Evolutionary conservation across 2,329 filamentous ascomycete species (phyloP), one percentile per base, ranked within the genome.

Genomic region (Aspergillus sp.): DNA sequence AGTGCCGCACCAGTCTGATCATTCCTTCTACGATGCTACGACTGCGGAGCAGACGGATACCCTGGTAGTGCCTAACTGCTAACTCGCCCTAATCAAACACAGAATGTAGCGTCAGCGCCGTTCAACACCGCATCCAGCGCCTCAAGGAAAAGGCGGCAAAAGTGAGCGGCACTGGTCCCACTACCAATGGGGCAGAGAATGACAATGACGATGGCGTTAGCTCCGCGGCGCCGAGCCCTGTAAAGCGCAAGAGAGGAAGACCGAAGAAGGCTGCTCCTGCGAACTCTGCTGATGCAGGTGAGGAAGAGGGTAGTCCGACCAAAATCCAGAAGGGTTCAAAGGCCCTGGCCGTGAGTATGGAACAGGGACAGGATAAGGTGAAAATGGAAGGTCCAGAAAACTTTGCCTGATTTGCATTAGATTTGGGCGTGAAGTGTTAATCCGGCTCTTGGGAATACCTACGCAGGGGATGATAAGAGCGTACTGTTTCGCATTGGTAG

Each of bases 91-190:
- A 18, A 15, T 22, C 15, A 36, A 60, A 8, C n/a, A 15, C 24
- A 71, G 69, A 59, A 0, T 68, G 66, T 43, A 69, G 63, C 11
- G 26, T 55, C 17, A 62, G 57, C 9, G 66, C 68, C 0, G 41
- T 68, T 5, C 61, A 66, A 48, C 66, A 66, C 44, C 59, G 67
- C 12, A 57, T 71, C 11, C 51, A 56, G n/a, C 62, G 61, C 5
- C 42, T 70, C 0, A 61, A 60, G 24, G 62, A 62, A 1, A 62
- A 60, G 36, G 58, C 57, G 32, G 58, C 57, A 32, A 58, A 49
- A 9, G 24, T 3, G 5, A 12, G n/a, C 11, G 36, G 5, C 8
- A 3, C 49, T 3, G 22, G 34, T n/a, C 17, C 38, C 20, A 36
- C 7, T 11, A 43, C 36, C 4, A 34, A 38, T 1, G 48, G 24